A percentile compares a stretch with the other conserved stretches of the same genome.
These are phyloP conservation scores for Termitomyces sp. DNA, from an alignment of 768 basidiomycete genomes.

Conservation along the genomic window DNA sequence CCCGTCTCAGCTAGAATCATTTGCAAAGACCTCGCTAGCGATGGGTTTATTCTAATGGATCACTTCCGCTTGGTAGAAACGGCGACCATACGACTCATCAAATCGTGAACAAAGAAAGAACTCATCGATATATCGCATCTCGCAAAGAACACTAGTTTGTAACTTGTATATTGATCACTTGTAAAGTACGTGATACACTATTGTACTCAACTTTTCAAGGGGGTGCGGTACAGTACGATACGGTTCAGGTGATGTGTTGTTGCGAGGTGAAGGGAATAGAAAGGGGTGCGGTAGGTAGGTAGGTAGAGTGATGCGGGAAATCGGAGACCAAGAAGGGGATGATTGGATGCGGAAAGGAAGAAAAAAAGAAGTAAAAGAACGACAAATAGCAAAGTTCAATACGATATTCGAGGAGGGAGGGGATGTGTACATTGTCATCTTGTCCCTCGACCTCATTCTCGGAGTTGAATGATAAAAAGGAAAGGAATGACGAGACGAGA, in stretches of 20 bases:
- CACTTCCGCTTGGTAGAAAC: no score
- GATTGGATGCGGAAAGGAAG: not conserved
- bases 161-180: constrained; percentile 1
- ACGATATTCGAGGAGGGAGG: not conserved
- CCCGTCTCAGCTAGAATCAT: no score
- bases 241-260: not conserved
- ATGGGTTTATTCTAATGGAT: no score
- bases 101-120: no score
- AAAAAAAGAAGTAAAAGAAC: not conserved
- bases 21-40: no score
- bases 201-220: constrained; percentile 2
- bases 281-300: not conserved
- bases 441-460: not conserved
- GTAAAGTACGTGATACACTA: constrained; percentile 5
- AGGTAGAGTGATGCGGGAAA: no score
- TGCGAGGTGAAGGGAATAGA: not conserved
- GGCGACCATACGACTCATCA: no score
- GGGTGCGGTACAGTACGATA: not conserved
- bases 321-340: no score
- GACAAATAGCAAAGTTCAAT: not conserved
- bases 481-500: not conserved
- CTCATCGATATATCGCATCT: no score
- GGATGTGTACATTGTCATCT: not conserved
- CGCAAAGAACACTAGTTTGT: not conserved
- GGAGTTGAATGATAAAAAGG: no score